phyloP scores from a whole-genome alignment of 306 rosid species.

The Cucumis cinereus region DNA sequence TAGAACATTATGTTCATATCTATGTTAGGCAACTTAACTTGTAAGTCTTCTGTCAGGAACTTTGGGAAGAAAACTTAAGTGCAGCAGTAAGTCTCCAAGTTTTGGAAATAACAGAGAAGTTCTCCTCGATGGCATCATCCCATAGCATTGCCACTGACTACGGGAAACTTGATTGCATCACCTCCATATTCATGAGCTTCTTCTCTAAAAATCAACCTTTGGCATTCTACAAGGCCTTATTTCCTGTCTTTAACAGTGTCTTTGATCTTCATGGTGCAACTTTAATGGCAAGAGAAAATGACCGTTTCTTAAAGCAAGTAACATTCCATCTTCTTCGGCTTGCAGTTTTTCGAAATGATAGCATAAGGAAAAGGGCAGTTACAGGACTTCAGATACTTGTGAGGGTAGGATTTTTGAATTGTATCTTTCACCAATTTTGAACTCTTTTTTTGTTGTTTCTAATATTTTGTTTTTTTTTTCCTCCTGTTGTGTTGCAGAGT shows the following conservation, averaged over 20 bases:
- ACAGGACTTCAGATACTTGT: conserved; percentile 89
- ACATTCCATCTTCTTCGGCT: conserved; percentile 95
- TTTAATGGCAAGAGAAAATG: conserved; percentile 95
- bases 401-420: conserved; percentile 47
- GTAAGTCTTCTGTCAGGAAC: conserved; percentile 47
- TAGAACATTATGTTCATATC: background rate
- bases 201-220: conserved; percentile 85
- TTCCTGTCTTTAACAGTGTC: conserved; percentile 69
- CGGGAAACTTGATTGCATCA: conserved; percentile 91
- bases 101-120: conserved; percentile 77
- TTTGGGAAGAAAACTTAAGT: conserved; percentile 99
- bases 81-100: conserved; percentile 92
- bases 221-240: conserved; percentile 70
- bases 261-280: conserved; percentile 85
- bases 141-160: conserved; percentile 80
- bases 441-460: background rate
- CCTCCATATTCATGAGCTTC: conserved; percentile 76
- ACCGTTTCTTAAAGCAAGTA: conserved; percentile 95
- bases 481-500: conserved; percentile 46
- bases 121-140: conserved; percentile 68
- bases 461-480: background rate
- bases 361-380: conserved; percentile 82
- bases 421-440: conserved; percentile 3
- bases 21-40: background rate
- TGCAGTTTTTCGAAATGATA: conserved; percentile 88